A percentile compares a stretch with the other conserved stretches of the same genome.
These are phyloP conservation scores for Alternaria sp. DNA, from an alignment of 2,329 filamentous ascomycete species.

Conservation along the genomic window DNA sequence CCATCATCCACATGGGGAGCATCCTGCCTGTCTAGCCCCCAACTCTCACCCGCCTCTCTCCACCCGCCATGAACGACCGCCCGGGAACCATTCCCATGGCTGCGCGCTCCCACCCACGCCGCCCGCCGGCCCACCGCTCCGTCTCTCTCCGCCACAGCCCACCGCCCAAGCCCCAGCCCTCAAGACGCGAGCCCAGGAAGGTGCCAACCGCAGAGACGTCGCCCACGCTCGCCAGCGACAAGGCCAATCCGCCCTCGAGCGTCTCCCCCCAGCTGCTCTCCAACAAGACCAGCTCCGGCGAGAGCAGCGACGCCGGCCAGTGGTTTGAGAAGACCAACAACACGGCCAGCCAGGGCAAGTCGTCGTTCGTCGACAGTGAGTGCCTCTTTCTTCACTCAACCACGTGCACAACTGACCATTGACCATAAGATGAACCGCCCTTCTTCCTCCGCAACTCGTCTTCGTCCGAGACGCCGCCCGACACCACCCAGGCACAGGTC, in stretches of 20 bases:
- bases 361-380: slow-evolving; percentile 52
- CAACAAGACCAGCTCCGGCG: slow-evolving; percentile 54
- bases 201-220: slow-evolving; percentile 28
- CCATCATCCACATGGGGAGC: slow-evolving; percentile 23
- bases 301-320: slow-evolving; percentile 59
- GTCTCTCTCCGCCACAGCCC: slow-evolving; percentile 55
- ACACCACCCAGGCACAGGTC: slow-evolving; percentile 21
- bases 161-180: slow-evolving; percentile 9
- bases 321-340: slow-evolving; percentile 62
- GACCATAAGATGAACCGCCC: slow-evolving; percentile 53
- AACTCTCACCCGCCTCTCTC: neutral
- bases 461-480: slow-evolving; percentile 52
- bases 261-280: slow-evolving; percentile 39
- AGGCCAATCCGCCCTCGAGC: slow-evolving; percentile 51
- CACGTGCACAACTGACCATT: too few species aligned
- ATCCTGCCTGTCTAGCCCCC: slow-evolving; percentile 14
- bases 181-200: slow-evolving; percentile 1
- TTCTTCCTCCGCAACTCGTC: slow-evolving; percentile 56
- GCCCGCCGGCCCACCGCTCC: slow-evolving; percentile 53
- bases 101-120: slow-evolving; percentile 44
- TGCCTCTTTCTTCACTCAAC: too few species aligned
- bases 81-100: slow-evolving; percentile 24
- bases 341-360: slow-evolving; percentile 48
- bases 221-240: slow-evolving; percentile 39
- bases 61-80: slow-evolving; percentile 28